Evolutionary conservation across 805 yeast species (phyloP).

Genomic region (Nakazawaea pomicola): DNA sequence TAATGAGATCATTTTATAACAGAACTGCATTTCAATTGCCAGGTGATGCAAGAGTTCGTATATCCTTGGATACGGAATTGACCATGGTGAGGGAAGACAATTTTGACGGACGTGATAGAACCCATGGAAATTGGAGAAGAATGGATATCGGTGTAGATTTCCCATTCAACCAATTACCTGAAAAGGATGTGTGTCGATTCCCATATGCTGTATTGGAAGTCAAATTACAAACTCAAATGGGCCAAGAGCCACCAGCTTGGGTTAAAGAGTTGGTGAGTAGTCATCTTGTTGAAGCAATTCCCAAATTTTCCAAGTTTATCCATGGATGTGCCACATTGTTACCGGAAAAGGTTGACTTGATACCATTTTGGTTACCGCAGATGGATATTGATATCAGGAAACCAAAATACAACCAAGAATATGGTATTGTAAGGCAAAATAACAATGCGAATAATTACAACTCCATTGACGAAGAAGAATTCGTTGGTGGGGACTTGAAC

Average conservation of each 20-base stretch:
- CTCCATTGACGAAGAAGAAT: constrained; percentile 65
- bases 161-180: constrained; percentile 86
- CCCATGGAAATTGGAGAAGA: constrained; percentile 94
- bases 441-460: constrained; percentile 21
- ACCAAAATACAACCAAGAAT: constrained; percentile 58
- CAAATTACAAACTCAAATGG: constrained; percentile 93
- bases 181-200: constrained; percentile 82
- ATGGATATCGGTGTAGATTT: constrained; percentile 97
- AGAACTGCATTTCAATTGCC: constrained; percentile 99
- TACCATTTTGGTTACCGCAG: constrained; percentile 98
- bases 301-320: constrained; percentile 94
- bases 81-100: constrained; percentile 98
- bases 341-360: constrained; percentile 74
- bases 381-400: constrained; percentile 94
- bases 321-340: constrained; percentile 94
- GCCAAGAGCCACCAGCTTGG: constrained; percentile 99
- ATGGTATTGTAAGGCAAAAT: constrained; percentile 54
- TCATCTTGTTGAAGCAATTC: constrained; percentile 96
- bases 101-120: constrained; percentile 76
- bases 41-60: constrained; percentile 98
- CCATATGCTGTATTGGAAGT: constrained; percentile 98
- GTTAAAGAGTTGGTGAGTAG: constrained; percentile 86
- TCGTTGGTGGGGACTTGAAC: constrained; percentile 31
- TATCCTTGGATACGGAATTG: constrained; percentile 93
- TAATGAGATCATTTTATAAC: constrained; percentile 91